Base-by-base conservation (phyloP, 202 grass and related monocot species). In the Digitaria exilis region DNA sequence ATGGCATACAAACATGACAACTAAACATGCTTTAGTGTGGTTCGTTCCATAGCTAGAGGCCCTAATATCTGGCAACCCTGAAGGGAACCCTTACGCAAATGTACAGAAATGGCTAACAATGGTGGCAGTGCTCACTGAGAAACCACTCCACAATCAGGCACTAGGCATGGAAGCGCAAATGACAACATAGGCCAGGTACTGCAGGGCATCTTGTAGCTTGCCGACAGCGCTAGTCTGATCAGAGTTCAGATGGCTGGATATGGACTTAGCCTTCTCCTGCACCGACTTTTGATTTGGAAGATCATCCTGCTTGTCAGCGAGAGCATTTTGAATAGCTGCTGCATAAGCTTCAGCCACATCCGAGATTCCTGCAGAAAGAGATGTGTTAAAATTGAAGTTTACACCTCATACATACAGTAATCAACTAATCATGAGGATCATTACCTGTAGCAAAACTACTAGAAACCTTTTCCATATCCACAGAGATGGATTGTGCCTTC, bases 191-290 rank as follows among this genome's bases (percentile, higher is more conserved):
- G 91, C 59, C 49, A 98, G 55, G 88, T 89, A 91, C 41, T 89
- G 91, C 45, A 98, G 87, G n/a, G 96, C 93, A 30, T 98, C 93
- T 48, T 96, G 93, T 50, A 98, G 89, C 80, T 96, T 98, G 79
- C 82, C 76, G 15, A 90, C 62, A 15, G 96, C 93, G 73, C 76
- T 82, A 5, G 77, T 82, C 90, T 88, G 84, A 72, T 98, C 96
- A 1, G 83, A 86, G 29, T 76, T 87, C 17, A 99, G 84, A 88
- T 89, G 87, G 63, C 60, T 77, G 31, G 91, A 90, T 80, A 96
- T 94, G 81, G 85, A 65, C 75, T 73, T 92, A 18, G 91, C 86
- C 83, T 99, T 99, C 73, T 89, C 87, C 73, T 89, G 93, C 48
- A 96, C 69, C 3, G 76, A 80, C 39, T 91, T 93, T 21, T 89